Percentiles rank a stretch among this genome's conserved stretches.
Evolutionary conservation across 768 basidiomycete species (phyloP).

Genomic region (Chalciporus sphaerocephalus): DNA sequence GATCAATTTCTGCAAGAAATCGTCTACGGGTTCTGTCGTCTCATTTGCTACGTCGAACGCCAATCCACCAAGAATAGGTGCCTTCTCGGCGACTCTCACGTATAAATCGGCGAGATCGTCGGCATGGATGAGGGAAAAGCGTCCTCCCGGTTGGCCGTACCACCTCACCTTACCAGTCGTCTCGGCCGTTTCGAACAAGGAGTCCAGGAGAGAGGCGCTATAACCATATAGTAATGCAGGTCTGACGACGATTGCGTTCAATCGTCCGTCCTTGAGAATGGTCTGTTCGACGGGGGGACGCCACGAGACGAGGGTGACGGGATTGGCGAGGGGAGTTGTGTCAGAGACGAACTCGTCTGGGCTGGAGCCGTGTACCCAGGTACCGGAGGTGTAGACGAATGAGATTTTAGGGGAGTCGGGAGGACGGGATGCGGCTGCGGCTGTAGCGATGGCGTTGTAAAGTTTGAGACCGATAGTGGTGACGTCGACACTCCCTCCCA

Average conservation of each 20-base stretch:
- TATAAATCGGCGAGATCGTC: conserved; percentile 36
- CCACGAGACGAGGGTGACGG: conserved; percentile 17
- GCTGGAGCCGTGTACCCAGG: conserved; percentile 28
- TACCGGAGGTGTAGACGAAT: conserved; percentile 32
- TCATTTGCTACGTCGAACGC: conserved; percentile 32
- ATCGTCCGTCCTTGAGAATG: conserved; percentile 9
- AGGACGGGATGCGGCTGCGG: conserved; percentile 16
- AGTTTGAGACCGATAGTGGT: conserved; percentile 15
- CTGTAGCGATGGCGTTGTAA: conserved; percentile 13
- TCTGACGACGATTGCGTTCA: conserved; percentile 35
- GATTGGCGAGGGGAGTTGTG: conserved; percentile 16
- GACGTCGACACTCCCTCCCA: conserved; percentile 13
- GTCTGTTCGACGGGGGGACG: conserved; percentile 16
- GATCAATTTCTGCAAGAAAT: conserved; percentile 26
- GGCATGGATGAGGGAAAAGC: conserved; percentile 27
- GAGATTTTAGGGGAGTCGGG: conserved; percentile 25
- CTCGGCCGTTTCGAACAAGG: conserved; percentile 24
- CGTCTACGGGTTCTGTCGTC: conserved; percentile 25
- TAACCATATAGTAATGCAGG: conserved; percentile 30
- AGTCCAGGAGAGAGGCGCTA: conserved; percentile 19
- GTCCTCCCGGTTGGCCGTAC: conserved; percentile 25
- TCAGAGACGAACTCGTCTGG: conserved; percentile 15
- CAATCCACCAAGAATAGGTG: conserved; percentile 26
- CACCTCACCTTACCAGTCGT: conserved; percentile 16
- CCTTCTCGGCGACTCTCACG: conserved; percentile 31